Conservation (phyloP, 208 protist genomes). For the Crithidia brevicula region DNA sequence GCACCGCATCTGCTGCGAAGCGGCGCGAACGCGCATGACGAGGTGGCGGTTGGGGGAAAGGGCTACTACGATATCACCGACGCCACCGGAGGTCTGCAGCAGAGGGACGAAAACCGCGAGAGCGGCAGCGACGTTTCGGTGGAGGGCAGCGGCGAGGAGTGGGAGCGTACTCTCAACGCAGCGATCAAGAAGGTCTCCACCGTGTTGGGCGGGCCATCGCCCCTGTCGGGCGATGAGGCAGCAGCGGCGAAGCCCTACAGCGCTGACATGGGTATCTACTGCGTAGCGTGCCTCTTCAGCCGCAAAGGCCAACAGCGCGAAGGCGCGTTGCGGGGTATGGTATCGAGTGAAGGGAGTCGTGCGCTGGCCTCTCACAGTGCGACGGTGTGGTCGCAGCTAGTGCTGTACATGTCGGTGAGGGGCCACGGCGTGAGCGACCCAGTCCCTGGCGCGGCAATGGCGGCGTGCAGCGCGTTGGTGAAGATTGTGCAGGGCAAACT, state of each 20-base stretch:
- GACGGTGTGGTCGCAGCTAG: constrained; percentile 36
- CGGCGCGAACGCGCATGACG: constrained; percentile 48
- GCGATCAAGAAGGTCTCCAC: constrained; percentile 47
- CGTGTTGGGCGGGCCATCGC: constrained; percentile 36
- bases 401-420: constrained; percentile 70
- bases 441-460: constrained; percentile 69
- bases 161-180: constrained; percentile 75
- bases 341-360: constrained; percentile 49
- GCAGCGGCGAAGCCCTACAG: constrained; percentile 48
- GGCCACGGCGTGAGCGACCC: constrained; percentile 73
- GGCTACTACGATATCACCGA: constrained; percentile 69
- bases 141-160: constrained; percentile 49
- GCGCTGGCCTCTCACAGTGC: constrained; percentile 51
- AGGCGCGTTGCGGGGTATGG: constrained; percentile 67
- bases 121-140: constrained; percentile 33
- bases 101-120: not conserved
- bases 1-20: constrained; percentile 3
- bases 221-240: constrained; percentile 46
- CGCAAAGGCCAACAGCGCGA: constrained; percentile 73
- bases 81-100: constrained; percentile 20
- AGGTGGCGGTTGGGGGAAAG: constrained; percentile 59
- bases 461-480: constrained; percentile 67
- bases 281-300: constrained; percentile 72
- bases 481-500: constrained; percentile 55
- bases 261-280: constrained; percentile 75